Evolutionary conservation across 441 rosid species (phyloP).

Genomic region (Corymbia citriodora): DNA sequence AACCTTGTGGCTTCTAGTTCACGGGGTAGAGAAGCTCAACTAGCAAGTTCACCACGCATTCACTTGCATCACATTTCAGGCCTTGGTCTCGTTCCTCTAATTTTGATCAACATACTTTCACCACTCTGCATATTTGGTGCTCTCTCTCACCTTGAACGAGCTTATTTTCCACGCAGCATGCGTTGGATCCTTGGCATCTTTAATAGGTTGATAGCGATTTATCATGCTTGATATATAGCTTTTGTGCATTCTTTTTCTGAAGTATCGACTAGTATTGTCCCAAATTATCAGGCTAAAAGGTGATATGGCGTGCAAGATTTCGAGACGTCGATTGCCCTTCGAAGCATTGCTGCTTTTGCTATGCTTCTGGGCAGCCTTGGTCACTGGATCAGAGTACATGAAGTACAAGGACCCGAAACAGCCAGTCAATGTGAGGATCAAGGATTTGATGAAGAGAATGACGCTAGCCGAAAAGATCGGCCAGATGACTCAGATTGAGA

Average conservation of each 20-base stretch:
- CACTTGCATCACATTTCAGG: neutral
- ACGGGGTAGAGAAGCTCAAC: too few species aligned
- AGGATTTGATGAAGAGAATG: constrained; percentile 60
- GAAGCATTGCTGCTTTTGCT: neutral
- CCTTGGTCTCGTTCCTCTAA: neutral
- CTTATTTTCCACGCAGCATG: neutral
- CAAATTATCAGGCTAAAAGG: neutral
- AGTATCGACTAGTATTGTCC: neutral
- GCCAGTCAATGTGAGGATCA: constrained; percentile 36
- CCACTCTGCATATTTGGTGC: neutral
- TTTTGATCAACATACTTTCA: neutral
- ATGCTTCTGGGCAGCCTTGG: neutral
- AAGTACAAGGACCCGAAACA: constrained; percentile 60
- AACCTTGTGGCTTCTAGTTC: too few species aligned
- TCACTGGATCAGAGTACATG: neutral
- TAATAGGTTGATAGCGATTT: neutral
- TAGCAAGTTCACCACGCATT: neutral
- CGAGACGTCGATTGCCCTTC: neutral
- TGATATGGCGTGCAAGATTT: neutral
- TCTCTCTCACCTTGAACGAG: neutral
- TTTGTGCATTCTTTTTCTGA: neutral
- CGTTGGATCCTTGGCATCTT: neutral
- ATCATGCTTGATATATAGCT: neutral
- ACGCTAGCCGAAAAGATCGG: constrained; percentile 76
- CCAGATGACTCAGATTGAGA: constrained; percentile 82